A percentile compares a stretch with the other conserved stretches of the same genome.
Conservation (phyloP, 495 filamentous ascomycete species). For the Aspergillus affinis region DNA sequence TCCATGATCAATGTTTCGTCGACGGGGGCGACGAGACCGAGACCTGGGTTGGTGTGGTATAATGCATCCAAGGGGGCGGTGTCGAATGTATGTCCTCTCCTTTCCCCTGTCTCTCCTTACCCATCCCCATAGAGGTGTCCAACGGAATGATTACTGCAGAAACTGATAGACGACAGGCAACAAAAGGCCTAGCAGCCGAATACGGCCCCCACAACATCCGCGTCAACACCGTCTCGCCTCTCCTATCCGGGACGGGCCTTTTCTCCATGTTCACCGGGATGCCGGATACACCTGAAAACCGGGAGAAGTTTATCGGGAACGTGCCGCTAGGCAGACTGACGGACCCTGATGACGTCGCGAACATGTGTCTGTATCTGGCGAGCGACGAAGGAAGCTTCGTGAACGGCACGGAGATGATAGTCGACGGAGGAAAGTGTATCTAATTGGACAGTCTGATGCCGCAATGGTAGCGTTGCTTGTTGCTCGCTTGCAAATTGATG, state of each 20-base stretch:
- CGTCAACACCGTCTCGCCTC: constrained; percentile 62
- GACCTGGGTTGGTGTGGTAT: constrained; percentile 70
- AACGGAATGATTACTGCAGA: background rate
- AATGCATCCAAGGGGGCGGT: constrained; percentile 68
- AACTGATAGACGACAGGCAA: constrained; percentile 37
- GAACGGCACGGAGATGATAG: constrained; percentile 57
- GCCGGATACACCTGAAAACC: constrained; percentile 66
- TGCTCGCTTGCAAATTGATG: background rate
- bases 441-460: constrained; percentile 8
- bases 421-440: constrained; percentile 40
- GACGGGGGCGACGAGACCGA: constrained; percentile 60
- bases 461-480: too few relatives aligned
- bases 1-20: constrained; percentile 67
- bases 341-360: constrained; percentile 64
- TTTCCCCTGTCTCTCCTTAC: background rate
- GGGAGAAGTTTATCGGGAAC: constrained; percentile 63
- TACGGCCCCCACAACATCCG: constrained; percentile 65
- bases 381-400: constrained; percentile 68
- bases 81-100: constrained; percentile 48
- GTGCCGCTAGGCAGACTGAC: constrained; percentile 65
- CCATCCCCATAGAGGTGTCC: background rate
- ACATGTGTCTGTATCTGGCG: constrained; percentile 64
- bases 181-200: constrained; percentile 67
- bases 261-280: constrained; percentile 67
- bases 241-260: constrained; percentile 61